A percentile compares a stretch with the other conserved stretches of the same genome.
phyloP scores from a whole-genome alignment of 345 rosid genomes.

The Schrenkiella parvula region DNA sequence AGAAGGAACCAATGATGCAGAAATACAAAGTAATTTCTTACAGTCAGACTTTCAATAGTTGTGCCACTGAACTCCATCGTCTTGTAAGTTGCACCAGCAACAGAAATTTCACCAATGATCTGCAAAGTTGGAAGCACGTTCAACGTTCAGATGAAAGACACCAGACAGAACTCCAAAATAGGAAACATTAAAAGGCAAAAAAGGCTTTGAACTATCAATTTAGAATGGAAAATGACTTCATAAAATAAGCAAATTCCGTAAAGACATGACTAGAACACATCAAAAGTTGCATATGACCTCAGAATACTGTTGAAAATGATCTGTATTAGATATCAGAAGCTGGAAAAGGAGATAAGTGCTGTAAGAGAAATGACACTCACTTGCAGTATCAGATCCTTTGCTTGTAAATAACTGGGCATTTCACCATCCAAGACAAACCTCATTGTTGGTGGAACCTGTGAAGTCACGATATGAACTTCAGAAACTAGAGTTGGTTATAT shows the following conservation, averaged over 20 bases:
- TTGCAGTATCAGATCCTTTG: constrained; percentile 96
- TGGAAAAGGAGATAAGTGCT: not conserved
- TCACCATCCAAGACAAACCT: constrained; percentile 98
- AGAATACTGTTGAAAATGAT: not conserved
- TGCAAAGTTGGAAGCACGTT: constrained; percentile 30
- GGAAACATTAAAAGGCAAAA: not conserved
- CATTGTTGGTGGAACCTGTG: constrained; percentile 90
- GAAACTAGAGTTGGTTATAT: not conserved
- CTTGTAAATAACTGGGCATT: constrained; percentile 86
- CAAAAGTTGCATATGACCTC: not conserved
- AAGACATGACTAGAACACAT: not conserved
- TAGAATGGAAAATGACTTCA: not conserved
- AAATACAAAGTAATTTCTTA: constrained; percentile 35
- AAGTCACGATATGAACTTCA: constrained; percentile 3
- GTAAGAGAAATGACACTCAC: constrained; percentile 42
- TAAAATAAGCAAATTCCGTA: not conserved
- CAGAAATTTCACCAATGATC: constrained; percentile 98
- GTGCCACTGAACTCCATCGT: constrained; percentile 95
- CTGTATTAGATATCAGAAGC: not conserved
- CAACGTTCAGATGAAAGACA: not conserved
- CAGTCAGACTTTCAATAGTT: constrained; percentile 77
- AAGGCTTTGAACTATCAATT: not conserved
- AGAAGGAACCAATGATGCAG: not conserved
- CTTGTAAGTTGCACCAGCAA: constrained; percentile 96
- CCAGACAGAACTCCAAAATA: not conserved